These are phyloP conservation scores for Neonothopanus nambi DNA, from an alignment of 1,284 basidiomycete species.

Conservation along the genomic window DNA sequence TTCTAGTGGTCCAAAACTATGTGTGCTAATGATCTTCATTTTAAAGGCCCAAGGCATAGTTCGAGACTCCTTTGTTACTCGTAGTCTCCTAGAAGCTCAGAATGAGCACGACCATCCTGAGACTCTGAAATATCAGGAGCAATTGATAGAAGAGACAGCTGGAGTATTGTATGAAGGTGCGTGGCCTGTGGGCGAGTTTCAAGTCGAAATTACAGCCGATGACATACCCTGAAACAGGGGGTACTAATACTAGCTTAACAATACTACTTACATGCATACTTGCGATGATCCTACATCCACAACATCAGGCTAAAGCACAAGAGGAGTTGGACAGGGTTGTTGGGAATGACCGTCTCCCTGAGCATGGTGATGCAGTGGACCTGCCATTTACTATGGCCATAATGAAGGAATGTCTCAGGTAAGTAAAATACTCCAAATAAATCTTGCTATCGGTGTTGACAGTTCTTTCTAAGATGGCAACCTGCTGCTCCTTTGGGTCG, in stretches of 20 bases:
- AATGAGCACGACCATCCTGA: no score
- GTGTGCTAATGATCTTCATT: no score
- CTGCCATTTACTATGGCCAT: no score
- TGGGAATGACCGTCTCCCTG: no score
- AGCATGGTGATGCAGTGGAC: no score
- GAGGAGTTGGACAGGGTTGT: no score
- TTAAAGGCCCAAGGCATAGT: background rate
- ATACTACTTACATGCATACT: slow-evolving; percentile 2
- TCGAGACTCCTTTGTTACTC: slow-evolving; percentile 1
- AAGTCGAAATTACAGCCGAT: background rate
- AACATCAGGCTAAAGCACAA: no score
- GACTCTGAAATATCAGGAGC: background rate
- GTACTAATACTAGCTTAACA: background rate
- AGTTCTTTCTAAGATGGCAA: slow-evolving; percentile 5
- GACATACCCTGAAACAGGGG: background rate
- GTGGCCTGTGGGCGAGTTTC: background rate
- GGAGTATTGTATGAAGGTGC: slow-evolving; percentile 3
- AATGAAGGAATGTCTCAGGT: slow-evolving; percentile 6
- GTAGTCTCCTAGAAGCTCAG: background rate
- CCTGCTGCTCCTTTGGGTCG: background rate
- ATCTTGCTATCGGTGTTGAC: background rate
- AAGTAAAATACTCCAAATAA: background rate
- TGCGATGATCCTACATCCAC: slow-evolving; percentile 7
- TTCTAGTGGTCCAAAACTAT: no score
- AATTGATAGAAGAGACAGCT: background rate